Evolutionary conservation across 2,329 filamentous ascomycete species (phyloP).

Genomic region (Xylaria digitata): DNA sequence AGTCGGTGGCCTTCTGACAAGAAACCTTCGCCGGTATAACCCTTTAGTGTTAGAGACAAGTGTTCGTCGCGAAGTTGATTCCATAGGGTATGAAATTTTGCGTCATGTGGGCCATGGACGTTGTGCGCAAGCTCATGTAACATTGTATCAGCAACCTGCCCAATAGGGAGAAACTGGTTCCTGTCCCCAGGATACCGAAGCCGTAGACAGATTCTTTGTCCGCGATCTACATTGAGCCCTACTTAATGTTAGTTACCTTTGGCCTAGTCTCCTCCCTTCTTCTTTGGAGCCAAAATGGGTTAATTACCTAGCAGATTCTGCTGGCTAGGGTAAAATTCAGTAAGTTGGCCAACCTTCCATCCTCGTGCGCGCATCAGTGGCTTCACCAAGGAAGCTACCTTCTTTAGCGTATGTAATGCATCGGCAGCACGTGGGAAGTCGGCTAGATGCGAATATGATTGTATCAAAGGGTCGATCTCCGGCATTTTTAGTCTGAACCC

Average conservation of each 20-base stretch:
- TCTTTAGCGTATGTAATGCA: constrained; percentile 73
- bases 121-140: constrained; percentile 95
- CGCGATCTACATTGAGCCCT: constrained; percentile 82
- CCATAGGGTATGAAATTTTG: constrained; percentile 86
- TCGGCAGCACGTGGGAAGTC: constrained; percentile 61
- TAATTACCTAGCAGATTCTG: constrained; percentile 74
- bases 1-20: constrained; percentile 78
- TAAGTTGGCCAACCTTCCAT: constrained; percentile 82
- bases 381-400: constrained; percentile 88
- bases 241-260: constrained; percentile 13
- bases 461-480: constrained; percentile 59
- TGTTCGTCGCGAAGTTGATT: constrained; percentile 90
- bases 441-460: constrained; percentile 62
- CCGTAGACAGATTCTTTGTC: constrained; percentile 83
- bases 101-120: constrained; percentile 83
- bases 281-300: not conserved
- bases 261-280: not conserved
- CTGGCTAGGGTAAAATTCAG: constrained; percentile 86
- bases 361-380: constrained; percentile 90
- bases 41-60: constrained; percentile 78
- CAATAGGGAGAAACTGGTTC: constrained; percentile 81
- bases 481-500: constrained; percentile 49
- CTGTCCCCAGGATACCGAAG: constrained; percentile 80
- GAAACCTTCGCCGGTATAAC: constrained; percentile 92
- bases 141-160: constrained; percentile 88